Percentiles rank a stretch among this genome's conserved stretches.
Conservation (phyloP, 2,329 filamentous ascomycete genomes). For the Orbilia ellipsospora region DNA sequence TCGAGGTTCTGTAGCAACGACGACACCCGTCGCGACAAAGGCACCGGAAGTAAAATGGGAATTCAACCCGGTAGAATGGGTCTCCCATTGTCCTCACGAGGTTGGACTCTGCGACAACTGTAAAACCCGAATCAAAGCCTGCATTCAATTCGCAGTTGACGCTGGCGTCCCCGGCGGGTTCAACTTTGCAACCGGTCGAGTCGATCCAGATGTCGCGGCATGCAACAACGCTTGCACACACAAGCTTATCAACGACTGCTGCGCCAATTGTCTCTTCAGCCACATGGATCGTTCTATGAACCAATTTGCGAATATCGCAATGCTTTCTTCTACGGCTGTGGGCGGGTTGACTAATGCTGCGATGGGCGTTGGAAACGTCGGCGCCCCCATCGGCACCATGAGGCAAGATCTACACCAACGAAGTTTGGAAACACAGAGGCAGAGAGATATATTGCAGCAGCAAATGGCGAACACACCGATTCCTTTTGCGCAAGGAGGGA, state of each 20-base stretch:
- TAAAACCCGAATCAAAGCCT: conserved; percentile 3
- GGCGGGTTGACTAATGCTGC: conserved; percentile 19
- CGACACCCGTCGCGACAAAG: background rate
- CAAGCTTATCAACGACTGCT: conserved; percentile 35
- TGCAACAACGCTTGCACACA: conserved; percentile 34
- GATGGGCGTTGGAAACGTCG: conserved; percentile 1
- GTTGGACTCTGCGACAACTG: conserved; percentile 4
- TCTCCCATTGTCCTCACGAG: conserved; percentile 17
- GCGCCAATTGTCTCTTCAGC: conserved; percentile 10
- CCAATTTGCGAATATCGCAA: conserved; percentile 7
- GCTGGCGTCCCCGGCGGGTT: conserved; percentile 29
- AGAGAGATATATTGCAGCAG: background rate
- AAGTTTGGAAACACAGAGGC: conserved; percentile 3
- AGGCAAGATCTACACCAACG: conserved; percentile 20
- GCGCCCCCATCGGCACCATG: background rate
- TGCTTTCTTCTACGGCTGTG: background rate
- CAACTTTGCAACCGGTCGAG: conserved; percentile 31
- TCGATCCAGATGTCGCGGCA: conserved; percentile 24
- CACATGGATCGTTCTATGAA: conserved; percentile 6
- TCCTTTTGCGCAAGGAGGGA: background rate
- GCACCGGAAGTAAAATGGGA: background rate
- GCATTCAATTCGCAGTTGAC: conserved; percentile 34
- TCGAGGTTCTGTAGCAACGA: background rate
- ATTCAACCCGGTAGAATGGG: conserved; percentile 17
- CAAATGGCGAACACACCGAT: background rate